phyloP scores from a whole-genome alignment of 495 filamentous ascomycete genomes.

The Lasiosphaeriaceae sp. region DNA sequence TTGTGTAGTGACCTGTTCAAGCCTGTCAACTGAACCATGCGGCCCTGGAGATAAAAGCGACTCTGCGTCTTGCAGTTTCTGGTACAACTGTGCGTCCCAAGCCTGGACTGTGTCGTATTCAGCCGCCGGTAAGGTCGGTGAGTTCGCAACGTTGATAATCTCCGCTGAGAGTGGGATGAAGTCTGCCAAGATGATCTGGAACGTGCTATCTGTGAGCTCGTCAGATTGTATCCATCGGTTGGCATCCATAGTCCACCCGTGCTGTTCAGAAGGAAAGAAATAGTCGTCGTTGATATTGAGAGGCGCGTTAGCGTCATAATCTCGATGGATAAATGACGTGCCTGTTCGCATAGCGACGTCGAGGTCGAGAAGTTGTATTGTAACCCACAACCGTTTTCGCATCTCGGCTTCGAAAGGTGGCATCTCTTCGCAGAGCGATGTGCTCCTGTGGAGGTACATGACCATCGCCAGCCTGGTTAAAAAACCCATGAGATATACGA shows the following conservation, averaged over 20 bases:
- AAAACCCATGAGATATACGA: conserved; percentile 22
- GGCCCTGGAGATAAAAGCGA: not conserved
- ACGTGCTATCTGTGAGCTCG: conserved; percentile 18
- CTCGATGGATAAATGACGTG: conserved; percentile 16
- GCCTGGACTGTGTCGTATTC: conserved; percentile 10
- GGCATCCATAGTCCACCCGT: conserved; percentile 17
- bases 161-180: conserved; percentile 15
- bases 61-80: conserved; percentile 17
- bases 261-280: conserved; percentile 13
- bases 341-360: conserved; percentile 35
- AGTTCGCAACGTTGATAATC: conserved; percentile 18
- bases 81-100: conserved; percentile 15
- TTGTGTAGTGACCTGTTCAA: conserved; percentile 10
- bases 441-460: conserved; percentile 21
- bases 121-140: conserved; percentile 10
- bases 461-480: conserved; percentile 16
- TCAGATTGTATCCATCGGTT: not conserved
- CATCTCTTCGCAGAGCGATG: conserved; percentile 37
- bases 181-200: conserved; percentile 17
- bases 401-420: conserved; percentile 39
- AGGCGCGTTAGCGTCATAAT: conserved; percentile 16
- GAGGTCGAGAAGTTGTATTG: conserved; percentile 37
- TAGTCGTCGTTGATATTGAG: conserved; percentile 19
- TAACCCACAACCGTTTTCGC: conserved; percentile 39
- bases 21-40: not conserved